These are phyloP conservation scores for Kernera saxatilis DNA, from an alignment of 345 rosid species.

Conservation along the genomic window DNA sequence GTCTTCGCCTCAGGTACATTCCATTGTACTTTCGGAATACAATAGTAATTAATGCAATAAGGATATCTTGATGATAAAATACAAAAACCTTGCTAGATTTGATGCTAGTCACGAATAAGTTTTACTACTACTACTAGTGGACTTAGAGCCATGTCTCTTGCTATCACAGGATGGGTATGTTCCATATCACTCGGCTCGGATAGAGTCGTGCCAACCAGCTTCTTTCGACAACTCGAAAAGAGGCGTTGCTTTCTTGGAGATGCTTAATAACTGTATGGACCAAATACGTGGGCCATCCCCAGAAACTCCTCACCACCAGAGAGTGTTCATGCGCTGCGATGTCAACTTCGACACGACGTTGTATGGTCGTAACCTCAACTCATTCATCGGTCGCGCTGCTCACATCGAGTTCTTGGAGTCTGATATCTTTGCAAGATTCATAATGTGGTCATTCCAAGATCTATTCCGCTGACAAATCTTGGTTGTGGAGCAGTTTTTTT, in stretches of 20 bases:
- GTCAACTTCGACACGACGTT: conserved; percentile 81
- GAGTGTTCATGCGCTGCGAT: conserved; percentile 92
- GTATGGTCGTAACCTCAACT: conserved; percentile 77
- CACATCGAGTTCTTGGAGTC: conserved; percentile 96
- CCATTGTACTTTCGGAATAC: not conserved
- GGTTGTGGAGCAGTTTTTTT: not conserved
- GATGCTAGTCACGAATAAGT: not conserved
- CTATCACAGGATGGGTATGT: conserved; percentile 86
- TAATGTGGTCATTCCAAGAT: conserved; percentile 94
- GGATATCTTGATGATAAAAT: not conserved
- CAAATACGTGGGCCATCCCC: conserved; percentile 70
- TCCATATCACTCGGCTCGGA: conserved; percentile 95
- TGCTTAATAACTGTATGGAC: conserved; percentile 90
- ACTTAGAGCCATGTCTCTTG: not conserved
- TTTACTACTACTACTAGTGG: not conserved
- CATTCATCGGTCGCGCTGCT: conserved; percentile 90
- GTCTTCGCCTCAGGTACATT: conserved; percentile 89
- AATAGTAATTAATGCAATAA: not conserved
- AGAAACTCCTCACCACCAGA: conserved; percentile 31
- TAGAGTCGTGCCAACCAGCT: conserved; percentile 79
- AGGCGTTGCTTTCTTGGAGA: conserved; percentile 76
- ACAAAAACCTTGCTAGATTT: not conserved
- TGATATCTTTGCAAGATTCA: conserved; percentile 74
- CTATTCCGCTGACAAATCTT: conserved; percentile 43
- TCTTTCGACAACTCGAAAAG: conserved; percentile 72